phyloP scores from a whole-genome alignment of 2,329 filamentous ascomycete species.

The Trichoderma afroharzianum region DNA sequence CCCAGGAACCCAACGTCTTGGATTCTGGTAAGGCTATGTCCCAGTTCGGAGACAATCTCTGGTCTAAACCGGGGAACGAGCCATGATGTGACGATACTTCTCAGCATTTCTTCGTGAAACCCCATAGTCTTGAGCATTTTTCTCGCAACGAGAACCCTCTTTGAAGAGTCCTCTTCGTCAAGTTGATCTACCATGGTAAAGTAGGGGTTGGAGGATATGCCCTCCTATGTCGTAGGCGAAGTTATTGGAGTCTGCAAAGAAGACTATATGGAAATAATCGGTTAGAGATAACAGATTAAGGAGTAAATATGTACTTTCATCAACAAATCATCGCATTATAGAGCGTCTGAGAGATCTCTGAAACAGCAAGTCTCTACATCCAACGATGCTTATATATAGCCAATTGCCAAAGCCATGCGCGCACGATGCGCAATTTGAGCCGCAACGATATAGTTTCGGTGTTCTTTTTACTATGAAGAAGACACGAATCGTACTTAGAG shows the following conservation, averaged over 20 bases:
- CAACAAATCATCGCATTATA: neutral
- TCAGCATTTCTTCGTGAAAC: constrained; percentile 8
- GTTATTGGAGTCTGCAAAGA: neutral
- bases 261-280: neutral
- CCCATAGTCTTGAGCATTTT: constrained; percentile 11
- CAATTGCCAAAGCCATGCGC: neutral
- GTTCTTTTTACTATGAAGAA: no score
- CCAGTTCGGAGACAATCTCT: neutral
- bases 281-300: neutral
- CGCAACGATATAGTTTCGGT: neutral
- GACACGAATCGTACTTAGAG: neutral
- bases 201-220: neutral
- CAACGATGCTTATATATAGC: neutral
- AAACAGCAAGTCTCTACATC: neutral
- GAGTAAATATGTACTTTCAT: neutral
- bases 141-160: neutral
- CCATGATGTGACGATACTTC: constrained; percentile 13
- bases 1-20: constrained; percentile 13
- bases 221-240: neutral
- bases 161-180: constrained; percentile 1
- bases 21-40: neutral
- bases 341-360: neutral
- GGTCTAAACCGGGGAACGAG: constrained; percentile 16
- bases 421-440: neutral
- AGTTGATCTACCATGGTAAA: neutral